These are phyloP conservation scores for Pseudomonodictys pantanalensis DNA, from an alignment of 495 filamentous ascomycete species.

Conservation along the genomic window DNA sequence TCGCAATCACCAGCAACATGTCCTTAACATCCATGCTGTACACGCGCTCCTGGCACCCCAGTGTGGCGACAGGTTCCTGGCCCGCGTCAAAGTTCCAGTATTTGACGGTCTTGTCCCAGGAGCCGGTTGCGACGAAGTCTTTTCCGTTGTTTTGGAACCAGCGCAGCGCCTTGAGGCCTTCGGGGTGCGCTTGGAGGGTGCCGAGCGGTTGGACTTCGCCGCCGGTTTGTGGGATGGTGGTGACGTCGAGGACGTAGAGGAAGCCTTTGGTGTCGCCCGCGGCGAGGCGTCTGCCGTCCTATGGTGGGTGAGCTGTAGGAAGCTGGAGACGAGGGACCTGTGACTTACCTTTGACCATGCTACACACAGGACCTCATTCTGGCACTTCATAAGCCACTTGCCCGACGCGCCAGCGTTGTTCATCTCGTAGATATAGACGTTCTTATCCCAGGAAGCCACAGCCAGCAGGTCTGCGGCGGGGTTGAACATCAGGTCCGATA, in stretches of 20 bases:
- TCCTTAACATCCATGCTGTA: constrained; percentile 84
- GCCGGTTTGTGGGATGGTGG: constrained; percentile 41
- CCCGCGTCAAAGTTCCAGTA: constrained; percentile 91
- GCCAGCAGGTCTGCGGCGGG: constrained; percentile 73
- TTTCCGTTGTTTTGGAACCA: constrained; percentile 63
- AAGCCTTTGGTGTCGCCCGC: constrained; percentile 83
- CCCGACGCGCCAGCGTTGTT: constrained; percentile 69
- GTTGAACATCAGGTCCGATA: constrained; percentile 83
- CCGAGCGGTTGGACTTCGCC: constrained; percentile 38
- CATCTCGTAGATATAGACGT: constrained; percentile 89
- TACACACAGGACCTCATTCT: constrained; percentile 72
- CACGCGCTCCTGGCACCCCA: constrained; percentile 74
- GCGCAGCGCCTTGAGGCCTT: constrained; percentile 75
- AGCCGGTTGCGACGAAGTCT: constrained; percentile 77
- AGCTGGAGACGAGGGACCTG: background rate
- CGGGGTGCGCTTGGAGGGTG: constrained; percentile 77
- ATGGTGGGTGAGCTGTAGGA: constrained; percentile 12
- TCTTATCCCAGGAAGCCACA: constrained; percentile 89
- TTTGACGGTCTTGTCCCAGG: constrained; percentile 94
- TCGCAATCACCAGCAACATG: constrained; percentile 72
- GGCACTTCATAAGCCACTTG: constrained; percentile 74
- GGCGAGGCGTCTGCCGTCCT: constrained; percentile 74
- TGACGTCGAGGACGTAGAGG: constrained; percentile 73
- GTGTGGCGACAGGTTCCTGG: constrained; percentile 56
- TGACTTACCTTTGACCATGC: constrained; percentile 77